Conservation (phyloP, 176 grass and related monocot genomes). For the Tillandsia leiboldiana region DNA sequence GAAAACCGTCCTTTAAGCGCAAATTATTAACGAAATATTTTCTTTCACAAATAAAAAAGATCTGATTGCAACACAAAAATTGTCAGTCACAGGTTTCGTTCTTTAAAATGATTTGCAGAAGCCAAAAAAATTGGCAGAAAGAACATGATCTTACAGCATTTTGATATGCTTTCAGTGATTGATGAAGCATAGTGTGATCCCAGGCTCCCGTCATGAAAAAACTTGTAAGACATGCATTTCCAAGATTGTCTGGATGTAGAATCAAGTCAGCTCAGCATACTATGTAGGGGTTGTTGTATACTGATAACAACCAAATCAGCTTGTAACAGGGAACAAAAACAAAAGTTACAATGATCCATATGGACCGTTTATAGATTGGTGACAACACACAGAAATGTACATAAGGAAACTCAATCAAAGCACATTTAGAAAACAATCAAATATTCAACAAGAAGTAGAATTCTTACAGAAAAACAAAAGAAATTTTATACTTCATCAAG, state of each 20-base stretch:
- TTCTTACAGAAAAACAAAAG: too few relatives aligned
- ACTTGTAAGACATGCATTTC: conserved; percentile 93
- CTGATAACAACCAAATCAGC: not conserved
- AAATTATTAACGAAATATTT: not conserved
- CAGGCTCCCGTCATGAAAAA: conserved; percentile 81
- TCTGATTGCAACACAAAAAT: not conserved
- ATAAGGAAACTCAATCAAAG: too few relatives aligned
- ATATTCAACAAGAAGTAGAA: too few relatives aligned
- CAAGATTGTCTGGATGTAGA: conserved; percentile 61
- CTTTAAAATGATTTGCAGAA: not conserved
- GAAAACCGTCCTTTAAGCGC: conserved; percentile 5
- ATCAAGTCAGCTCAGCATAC: not conserved
- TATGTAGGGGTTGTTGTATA: not conserved
- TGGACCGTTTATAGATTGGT: too few relatives aligned
- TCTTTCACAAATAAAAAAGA: conserved; percentile 12
- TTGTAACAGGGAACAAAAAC: too few relatives aligned
- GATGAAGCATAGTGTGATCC: conserved; percentile 66
- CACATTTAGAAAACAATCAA: too few relatives aligned
- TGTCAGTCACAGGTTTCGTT: not conserved
- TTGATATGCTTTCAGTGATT: conserved; percentile 94
- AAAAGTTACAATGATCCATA: too few relatives aligned
- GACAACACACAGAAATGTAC: too few relatives aligned
- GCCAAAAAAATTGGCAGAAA: not conserved
- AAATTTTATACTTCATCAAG: too few relatives aligned
- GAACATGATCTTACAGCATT: conserved; percentile 71